phyloP scores from a whole-genome alignment of 179 eudicot genomes.

The Nepenthes alata region DNA sequence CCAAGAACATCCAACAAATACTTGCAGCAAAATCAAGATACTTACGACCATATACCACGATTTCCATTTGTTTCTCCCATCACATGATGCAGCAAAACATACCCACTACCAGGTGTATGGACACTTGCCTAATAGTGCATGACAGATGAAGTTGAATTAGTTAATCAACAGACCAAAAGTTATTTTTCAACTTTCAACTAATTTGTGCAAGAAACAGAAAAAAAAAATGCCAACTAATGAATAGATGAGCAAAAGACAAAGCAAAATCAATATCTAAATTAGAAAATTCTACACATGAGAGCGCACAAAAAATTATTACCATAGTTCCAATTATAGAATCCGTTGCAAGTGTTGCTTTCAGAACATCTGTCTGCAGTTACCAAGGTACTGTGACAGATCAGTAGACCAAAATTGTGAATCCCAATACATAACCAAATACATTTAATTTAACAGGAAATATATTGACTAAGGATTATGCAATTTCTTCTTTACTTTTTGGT shows the following conservation, averaged over 20 bases:
- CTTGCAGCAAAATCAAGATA: slow-evolving; percentile 16
- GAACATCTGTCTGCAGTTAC: slow-evolving; percentile 56
- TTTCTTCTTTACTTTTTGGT: too few species aligned
- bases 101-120: slow-evolving; percentile 90
- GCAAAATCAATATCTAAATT: not conserved
- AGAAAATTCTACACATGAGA: not conserved
- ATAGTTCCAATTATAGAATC: slow-evolving; percentile 89
- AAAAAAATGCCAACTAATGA: not conserved
- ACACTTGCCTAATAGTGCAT: slow-evolving; percentile 54
- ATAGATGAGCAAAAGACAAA: not conserved
- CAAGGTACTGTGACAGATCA: slow-evolving; percentile 4
- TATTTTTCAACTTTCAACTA: slow-evolving; percentile 12
- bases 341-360: slow-evolving; percentile 93
- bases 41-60: slow-evolving; percentile 98
- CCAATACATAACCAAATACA: not conserved
- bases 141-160: slow-evolving; percentile 3
- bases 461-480: too few species aligned
- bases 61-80: slow-evolving; percentile 98
- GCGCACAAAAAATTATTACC: slow-evolving; percentile 28
- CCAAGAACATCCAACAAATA: not conserved
- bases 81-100: slow-evolving; percentile 90
- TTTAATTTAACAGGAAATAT: too few species aligned
- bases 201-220: not conserved
- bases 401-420: slow-evolving; percentile 2
- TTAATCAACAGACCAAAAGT: not conserved